Percentiles rank a stretch among this genome's conserved stretches.
phyloP scores from a whole-genome alignment of 2,329 filamentous ascomycete species.

The Huntiella decipiens region DNA sequence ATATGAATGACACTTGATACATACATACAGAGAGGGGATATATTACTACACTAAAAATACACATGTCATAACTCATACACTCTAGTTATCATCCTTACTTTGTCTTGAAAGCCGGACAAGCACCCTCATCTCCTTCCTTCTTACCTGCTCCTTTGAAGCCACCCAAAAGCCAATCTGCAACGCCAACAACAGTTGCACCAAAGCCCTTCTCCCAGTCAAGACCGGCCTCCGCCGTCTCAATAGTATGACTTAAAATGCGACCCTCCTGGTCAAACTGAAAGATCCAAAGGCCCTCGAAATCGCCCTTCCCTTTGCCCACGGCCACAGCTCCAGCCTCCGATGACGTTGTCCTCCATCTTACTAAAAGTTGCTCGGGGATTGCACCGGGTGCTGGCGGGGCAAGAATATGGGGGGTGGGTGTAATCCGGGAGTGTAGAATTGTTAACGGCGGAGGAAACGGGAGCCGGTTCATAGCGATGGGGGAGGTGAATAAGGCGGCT shows the following conservation, averaged over 20 bases:
- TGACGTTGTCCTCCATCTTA: slow-evolving; percentile 51
- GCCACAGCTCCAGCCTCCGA: slow-evolving; percentile 15
- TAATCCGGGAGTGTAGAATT: slow-evolving; percentile 80
- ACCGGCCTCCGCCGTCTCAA: slow-evolving; percentile 77
- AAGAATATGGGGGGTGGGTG: slow-evolving; percentile 34
- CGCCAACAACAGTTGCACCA: slow-evolving; percentile 67
- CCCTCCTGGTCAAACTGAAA: slow-evolving; percentile 90
- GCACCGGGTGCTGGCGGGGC: slow-evolving; percentile 32
- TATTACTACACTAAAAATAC: background rate
- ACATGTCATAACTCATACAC: background rate
- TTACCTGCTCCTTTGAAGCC: slow-evolving; percentile 29
- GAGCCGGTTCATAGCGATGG: slow-evolving; percentile 85
- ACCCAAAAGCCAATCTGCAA: slow-evolving; percentile 89
- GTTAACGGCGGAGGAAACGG: slow-evolving; percentile 64
- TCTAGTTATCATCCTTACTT: background rate
- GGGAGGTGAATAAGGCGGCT: slow-evolving; percentile 87
- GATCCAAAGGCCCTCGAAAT: slow-evolving; percentile 81
- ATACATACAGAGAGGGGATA: background rate
- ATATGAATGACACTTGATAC: background rate
- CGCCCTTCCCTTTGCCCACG: slow-evolving; percentile 30
- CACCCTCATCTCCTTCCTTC: slow-evolving; percentile 6
- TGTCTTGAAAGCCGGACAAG: slow-evolving; percentile 8
- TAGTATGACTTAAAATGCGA: slow-evolving; percentile 68
- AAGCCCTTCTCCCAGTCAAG: slow-evolving; percentile 64
- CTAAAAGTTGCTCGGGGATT: slow-evolving; percentile 62